A percentile compares a stretch with the other conserved stretches of the same genome.
phyloP scores from a whole-genome alignment of 768 basidiomycete species.

The Russula vinacea region DNA sequence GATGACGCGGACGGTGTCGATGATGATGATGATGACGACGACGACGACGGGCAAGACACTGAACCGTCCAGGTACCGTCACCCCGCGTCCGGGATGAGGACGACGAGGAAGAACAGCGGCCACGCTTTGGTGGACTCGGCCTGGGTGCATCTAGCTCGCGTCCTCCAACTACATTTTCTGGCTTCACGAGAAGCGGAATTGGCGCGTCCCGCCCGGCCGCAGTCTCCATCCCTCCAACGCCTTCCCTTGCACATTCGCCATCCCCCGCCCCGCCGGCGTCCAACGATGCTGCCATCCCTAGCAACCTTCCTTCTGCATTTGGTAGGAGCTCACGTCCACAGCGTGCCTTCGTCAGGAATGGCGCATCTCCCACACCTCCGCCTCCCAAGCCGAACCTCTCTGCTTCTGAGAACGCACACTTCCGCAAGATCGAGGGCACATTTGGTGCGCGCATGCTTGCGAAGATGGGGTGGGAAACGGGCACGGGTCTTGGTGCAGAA shows the following conservation, averaged over 20 bases:
- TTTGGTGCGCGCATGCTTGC: conserved; percentile 88
- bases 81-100: conserved; percentile 53
- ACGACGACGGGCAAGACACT: conserved; percentile 44
- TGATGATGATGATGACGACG: conserved; percentile 35
- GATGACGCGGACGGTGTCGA: conserved; percentile 38
- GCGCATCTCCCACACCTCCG: conserved; percentile 40
- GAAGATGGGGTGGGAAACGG: conserved; percentile 95
- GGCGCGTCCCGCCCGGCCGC: conserved; percentile 38
- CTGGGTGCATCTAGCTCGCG: conserved; percentile 34
- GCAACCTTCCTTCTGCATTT: conserved; percentile 41
- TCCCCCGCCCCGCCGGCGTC: conserved; percentile 45
- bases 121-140: conserved; percentile 49
- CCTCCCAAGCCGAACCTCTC: conserved; percentile 54
- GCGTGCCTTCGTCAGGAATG: conserved; percentile 56
- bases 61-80: conserved; percentile 54
- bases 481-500: conserved; percentile 67
- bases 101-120: conserved; percentile 45
- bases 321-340: conserved; percentile 41
- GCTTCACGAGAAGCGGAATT: conserved; percentile 45
- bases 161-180: conserved; percentile 32
- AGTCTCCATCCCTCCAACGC: conserved; percentile 33
- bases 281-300: conserved; percentile 34
- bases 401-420: conserved; percentile 71
- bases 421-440: conserved; percentile 68
- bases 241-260: conserved; percentile 41